A percentile compares a stretch with the other conserved stretches of the same genome.
phyloP scores from a whole-genome alignment of 768 basidiomycete genomes.

The Podaxis rugospora region DNA sequence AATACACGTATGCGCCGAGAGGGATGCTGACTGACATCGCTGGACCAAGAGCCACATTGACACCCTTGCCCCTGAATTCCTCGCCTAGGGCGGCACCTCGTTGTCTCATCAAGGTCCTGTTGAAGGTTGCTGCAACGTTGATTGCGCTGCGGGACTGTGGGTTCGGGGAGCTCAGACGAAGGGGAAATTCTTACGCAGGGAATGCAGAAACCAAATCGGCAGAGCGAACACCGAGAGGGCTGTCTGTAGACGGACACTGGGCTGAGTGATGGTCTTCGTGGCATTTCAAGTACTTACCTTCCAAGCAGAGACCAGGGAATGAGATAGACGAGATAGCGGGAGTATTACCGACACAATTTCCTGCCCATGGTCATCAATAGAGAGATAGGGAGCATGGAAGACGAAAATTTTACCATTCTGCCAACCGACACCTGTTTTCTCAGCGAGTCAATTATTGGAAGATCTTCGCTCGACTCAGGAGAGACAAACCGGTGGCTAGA shows the following conservation, averaged over 20 bases:
- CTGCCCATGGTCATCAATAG: constrained; percentile 15
- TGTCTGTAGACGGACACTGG: constrained; percentile 22
- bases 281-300: constrained; percentile 28
- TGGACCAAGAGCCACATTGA: constrained; percentile 48
- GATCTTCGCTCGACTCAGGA: neutral
- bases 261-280: neutral
- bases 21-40: constrained; percentile 33
- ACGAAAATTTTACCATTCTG: constrained; percentile 27
- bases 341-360: constrained; percentile 48
- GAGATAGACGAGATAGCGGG: constrained; percentile 39
- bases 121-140: constrained; percentile 50
- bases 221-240: constrained; percentile 45
- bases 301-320: constrained; percentile 47
- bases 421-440: constrained; percentile 34
- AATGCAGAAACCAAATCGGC: constrained; percentile 46
- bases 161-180: neutral
- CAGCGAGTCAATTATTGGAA: neutral
- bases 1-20: neutral
- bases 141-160: constrained; percentile 30
- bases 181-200: constrained; percentile 33
- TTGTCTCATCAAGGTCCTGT: constrained; percentile 50
- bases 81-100: constrained; percentile 53
- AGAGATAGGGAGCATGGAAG: neutral
- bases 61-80: constrained; percentile 60
- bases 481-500: constrained; percentile 43